These are phyloP conservation scores for Meyerozyma carpophila DNA, from an alignment of 1,139 yeast genomes.

Conservation along the genomic window DNA sequence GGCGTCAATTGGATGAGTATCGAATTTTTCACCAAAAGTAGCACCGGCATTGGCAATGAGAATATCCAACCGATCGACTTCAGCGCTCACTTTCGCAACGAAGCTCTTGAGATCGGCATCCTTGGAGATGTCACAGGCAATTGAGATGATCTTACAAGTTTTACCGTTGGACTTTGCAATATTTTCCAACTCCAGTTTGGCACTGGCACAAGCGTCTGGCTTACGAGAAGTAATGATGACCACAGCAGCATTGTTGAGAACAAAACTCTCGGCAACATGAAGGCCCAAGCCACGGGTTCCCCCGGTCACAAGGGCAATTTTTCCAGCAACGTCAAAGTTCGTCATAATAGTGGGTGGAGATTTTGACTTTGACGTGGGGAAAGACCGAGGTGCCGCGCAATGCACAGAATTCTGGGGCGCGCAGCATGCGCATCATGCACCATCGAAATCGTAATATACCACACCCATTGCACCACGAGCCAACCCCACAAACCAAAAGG, in stretches of 20 bases:
- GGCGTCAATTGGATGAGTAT: conserved; percentile 56
- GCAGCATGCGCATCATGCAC: conserved; percentile 10
- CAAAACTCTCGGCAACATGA: conserved; percentile 8
- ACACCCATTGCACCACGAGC: neutral
- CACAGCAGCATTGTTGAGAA: conserved; percentile 1
- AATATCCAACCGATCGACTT: conserved; percentile 49
- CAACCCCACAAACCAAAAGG: neutral
- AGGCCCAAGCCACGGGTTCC: conserved; percentile 11
- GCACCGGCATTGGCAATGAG: conserved; percentile 80
- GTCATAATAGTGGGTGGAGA: conserved; percentile 10
- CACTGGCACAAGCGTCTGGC: conserved; percentile 56
- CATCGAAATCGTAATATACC: conserved; percentile 15
- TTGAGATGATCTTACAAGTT: conserved; percentile 38
- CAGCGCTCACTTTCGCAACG: conserved; percentile 34
- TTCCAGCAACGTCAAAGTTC: conserved; percentile 19
- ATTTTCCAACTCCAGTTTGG: conserved; percentile 47
- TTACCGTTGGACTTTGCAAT: conserved; percentile 29
- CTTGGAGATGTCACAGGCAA: conserved; percentile 58
- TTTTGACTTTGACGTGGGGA: no score
- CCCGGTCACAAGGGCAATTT: conserved; percentile 8
- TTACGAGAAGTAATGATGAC: conserved; percentile 50
- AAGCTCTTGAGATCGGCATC: conserved; percentile 48
- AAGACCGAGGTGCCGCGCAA: conserved; percentile 4
- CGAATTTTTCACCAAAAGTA: conserved; percentile 72
- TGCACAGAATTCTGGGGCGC: conserved; percentile 16